Percentiles rank a stretch among this genome's conserved stretches.
phyloP scores from a whole-genome alignment of 768 basidiomycete species.

The Pholiota conissans region DNA sequence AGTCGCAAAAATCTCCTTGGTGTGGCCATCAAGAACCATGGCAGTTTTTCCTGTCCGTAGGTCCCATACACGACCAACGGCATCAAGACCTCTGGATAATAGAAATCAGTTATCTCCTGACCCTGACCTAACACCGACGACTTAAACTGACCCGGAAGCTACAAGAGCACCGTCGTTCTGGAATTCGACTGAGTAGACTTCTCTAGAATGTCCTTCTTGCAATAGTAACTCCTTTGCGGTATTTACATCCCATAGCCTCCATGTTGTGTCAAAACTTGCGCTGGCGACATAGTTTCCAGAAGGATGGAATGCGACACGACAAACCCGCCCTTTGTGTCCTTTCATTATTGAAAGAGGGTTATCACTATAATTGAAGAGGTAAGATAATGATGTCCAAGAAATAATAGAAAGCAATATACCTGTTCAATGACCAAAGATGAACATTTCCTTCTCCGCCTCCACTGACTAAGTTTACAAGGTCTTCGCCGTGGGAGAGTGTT shows the following conservation, averaged over 20 bases:
- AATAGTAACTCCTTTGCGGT: slow-evolving; percentile 79
- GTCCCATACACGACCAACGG: slow-evolving; percentile 98
- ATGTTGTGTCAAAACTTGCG: slow-evolving; percentile 96
- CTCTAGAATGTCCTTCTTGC: slow-evolving; percentile 97
- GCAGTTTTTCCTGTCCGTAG: slow-evolving; percentile 91
- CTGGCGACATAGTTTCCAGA: slow-evolving; percentile 93
- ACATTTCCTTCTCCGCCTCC: slow-evolving; percentile 87
- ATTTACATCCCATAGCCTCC: slow-evolving; percentile 94
- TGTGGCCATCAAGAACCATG: slow-evolving; percentile 97
- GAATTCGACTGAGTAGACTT: slow-evolving; percentile 95
- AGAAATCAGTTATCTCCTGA: slow-evolving; percentile 6
- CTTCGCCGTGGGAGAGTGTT: slow-evolving; percentile 65
- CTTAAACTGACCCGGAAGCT: slow-evolving; percentile 85
- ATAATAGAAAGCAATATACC: slow-evolving; percentile 41
- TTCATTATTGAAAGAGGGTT: slow-evolving; percentile 81
- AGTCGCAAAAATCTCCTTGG: slow-evolving; percentile 87
- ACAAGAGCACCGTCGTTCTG: slow-evolving; percentile 92
- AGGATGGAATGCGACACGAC: slow-evolving; percentile 94
- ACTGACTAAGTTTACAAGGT: slow-evolving; percentile 81
- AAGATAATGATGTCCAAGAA: no score
- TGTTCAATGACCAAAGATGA: slow-evolving; percentile 86
- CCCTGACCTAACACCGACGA: no score
- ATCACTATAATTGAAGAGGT: slow-evolving; percentile 62
- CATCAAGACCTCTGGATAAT: slow-evolving; percentile 80
- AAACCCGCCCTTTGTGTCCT: slow-evolving; percentile 90